Percentiles rank a stretch among this genome's conserved stretches.
Conservation (phyloP, 371 early-diverging fungal genomes). For the Mortierella sp. region DNA sequence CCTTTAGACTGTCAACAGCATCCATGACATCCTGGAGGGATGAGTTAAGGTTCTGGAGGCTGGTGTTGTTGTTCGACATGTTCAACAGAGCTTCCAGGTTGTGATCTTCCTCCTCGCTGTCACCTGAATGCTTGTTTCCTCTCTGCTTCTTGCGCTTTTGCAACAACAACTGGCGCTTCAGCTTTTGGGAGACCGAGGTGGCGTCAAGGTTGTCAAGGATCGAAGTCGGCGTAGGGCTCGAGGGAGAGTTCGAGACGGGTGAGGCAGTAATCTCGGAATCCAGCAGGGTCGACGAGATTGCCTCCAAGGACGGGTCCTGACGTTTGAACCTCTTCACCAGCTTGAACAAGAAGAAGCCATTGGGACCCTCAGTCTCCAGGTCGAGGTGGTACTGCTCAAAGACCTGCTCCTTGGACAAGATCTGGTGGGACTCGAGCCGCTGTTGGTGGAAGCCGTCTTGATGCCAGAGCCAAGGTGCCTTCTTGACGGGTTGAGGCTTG, state of each 20-base stretch:
- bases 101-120: constrained; percentile 35
- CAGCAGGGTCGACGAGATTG: constrained; percentile 27
- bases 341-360: constrained; percentile 55
- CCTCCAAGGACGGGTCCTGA: constrained; percentile 31
- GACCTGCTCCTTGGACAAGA: constrained; percentile 55
- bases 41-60: constrained; percentile 46
- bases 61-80: constrained; percentile 45
- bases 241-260: constrained; percentile 17
- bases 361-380: constrained; percentile 51
- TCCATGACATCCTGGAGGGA: constrained; percentile 53
- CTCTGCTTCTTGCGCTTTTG: constrained; percentile 52
- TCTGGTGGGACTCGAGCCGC: constrained; percentile 55
- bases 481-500: constrained; percentile 19
- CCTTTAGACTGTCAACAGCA: constrained; percentile 39
- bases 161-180: constrained; percentile 48
- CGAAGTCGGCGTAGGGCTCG: constrained; percentile 27
- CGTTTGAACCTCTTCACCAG: constrained; percentile 42
- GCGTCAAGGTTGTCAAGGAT: constrained; percentile 47
- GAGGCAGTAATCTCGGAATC: constrained; percentile 39
- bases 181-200: constrained; percentile 42
- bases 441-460: constrained; percentile 50
- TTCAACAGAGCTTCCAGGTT: constrained; percentile 38
- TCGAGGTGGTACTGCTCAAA: constrained; percentile 53
- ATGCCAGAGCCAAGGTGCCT: constrained; percentile 52
- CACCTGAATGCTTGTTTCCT: constrained; percentile 7